Percentiles rank a stretch among this genome's conserved stretches.
Evolutionary conservation across 75 land plant species (phyloP).

Genomic region (Sequoiadendron giganteum): DNA sequence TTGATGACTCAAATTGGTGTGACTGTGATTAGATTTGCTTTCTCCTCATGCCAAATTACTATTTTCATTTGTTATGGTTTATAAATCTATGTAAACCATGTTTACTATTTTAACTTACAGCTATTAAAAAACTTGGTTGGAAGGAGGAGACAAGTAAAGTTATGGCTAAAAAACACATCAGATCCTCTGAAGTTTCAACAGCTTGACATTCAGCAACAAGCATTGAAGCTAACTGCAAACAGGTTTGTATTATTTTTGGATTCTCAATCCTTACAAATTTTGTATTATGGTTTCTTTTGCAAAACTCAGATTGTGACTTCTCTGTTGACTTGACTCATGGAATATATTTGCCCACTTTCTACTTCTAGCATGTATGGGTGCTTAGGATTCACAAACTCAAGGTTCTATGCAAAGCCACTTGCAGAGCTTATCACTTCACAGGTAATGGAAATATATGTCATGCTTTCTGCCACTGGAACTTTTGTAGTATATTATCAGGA

Average conservation of each 20-base stretch:
- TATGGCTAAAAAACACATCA: constrained; percentile 72
- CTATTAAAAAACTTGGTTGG: constrained; percentile 82
- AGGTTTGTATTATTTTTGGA: constrained; percentile 39
- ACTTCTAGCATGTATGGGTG: constrained; percentile 96
- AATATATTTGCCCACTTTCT: not conserved
- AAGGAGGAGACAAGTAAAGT: constrained; percentile 83
- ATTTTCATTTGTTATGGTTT: not conserved
- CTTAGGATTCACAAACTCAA: constrained; percentile 90
- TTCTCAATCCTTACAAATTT: not conserved
- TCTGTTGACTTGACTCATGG: not conserved
- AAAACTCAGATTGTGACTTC: not conserved
- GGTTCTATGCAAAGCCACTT: constrained; percentile 98
- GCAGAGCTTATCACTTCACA: constrained; percentile 96
- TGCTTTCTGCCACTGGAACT: not conserved
- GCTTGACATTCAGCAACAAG: constrained; percentile 97
- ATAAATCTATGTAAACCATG: not conserved
- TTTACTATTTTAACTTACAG: constrained; percentile 27
- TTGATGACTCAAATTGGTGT: not conserved
- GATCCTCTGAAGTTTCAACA: constrained; percentile 79
- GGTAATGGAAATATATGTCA: constrained; percentile 33
- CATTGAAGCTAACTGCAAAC: constrained; percentile 97
- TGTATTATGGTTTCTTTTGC: not conserved
- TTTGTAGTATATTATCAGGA: not conserved
- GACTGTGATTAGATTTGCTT: not conserved
- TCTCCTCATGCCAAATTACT: not conserved